These are phyloP conservation scores for Exserohilum rostratum DNA, from an alignment of 2,329 filamentous ascomycete species.

Conservation along the genomic window DNA sequence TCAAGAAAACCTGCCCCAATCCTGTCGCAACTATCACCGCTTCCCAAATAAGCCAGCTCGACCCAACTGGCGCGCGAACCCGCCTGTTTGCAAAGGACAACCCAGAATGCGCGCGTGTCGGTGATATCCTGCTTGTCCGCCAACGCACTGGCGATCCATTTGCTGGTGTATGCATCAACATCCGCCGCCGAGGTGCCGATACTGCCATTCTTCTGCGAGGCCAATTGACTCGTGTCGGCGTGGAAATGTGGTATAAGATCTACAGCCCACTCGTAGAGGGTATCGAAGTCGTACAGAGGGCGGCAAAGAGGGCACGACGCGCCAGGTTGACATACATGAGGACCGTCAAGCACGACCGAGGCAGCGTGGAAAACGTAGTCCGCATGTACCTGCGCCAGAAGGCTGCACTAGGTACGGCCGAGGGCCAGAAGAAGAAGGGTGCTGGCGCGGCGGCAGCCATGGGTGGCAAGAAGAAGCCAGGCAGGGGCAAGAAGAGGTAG, in stretches of 20 bases:
- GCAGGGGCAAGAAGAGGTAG: constrained; percentile 40
- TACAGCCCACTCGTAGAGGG: constrained; percentile 88
- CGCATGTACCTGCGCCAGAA: constrained; percentile 46
- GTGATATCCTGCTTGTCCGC: constrained; percentile 90
- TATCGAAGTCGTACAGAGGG: constrained; percentile 91
- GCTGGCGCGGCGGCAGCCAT: constrained; percentile 25
- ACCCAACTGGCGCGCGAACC: constrained; percentile 82
- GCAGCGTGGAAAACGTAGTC: constrained; percentile 48
- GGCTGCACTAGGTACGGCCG: constrained; percentile 42
- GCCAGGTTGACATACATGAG: constrained; percentile 92
- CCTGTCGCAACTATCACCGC: constrained; percentile 71
- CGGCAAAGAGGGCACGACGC: constrained; percentile 81
- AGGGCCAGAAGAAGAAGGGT: constrained; percentile 39
- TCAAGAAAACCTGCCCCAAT: constrained; percentile 64
- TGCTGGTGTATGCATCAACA: constrained; percentile 83
- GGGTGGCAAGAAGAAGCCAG: constrained; percentile 37
- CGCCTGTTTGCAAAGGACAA: constrained; percentile 80
- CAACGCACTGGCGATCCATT: constrained; percentile 87
- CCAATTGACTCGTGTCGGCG: constrained; percentile 81
- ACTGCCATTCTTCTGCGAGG: constrained; percentile 86
- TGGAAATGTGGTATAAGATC: constrained; percentile 98
- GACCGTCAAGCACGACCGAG: constrained; percentile 46
- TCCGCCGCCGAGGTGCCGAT: constrained; percentile 84
- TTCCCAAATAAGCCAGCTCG: constrained; percentile 74
- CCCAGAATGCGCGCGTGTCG: constrained; percentile 77